Percentiles rank a stretch among this genome's conserved stretches.
Conservation (phyloP, 1,139 yeast genomes). For the Magnusiomyces sp. region DNA sequence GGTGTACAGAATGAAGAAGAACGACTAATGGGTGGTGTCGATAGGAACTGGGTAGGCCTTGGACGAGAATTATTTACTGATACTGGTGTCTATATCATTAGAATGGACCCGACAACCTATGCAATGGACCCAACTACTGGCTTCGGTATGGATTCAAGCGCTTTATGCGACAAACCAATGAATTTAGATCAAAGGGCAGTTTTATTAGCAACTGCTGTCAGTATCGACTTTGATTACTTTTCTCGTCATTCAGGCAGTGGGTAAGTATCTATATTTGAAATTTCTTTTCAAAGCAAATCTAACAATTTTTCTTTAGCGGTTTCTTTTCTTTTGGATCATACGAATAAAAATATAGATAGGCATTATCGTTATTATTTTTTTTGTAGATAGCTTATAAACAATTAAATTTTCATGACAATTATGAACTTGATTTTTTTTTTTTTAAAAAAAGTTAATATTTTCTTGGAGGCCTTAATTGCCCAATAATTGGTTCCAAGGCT, state of each 20-base stretch:
- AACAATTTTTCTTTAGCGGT: neutral
- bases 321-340: neutral
- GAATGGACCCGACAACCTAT: conserved; percentile 70
- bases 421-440: neutral
- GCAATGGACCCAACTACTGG: conserved; percentile 24
- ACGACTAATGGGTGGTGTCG: conserved; percentile 63
- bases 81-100: conserved; percentile 79
- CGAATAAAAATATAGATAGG: neutral
- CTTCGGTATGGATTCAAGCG: conserved; percentile 14
- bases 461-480: conserved; percentile 15
- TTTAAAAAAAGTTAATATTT: conserved; percentile 4
- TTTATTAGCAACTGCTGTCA: conserved; percentile 75
- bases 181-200: conserved; percentile 80
- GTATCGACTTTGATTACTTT: conserved; percentile 91
- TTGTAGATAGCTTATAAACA: no score
- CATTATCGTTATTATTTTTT: neutral
- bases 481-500: conserved; percentile 48
- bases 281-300: neutral
- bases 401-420: no score
- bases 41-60: conserved; percentile 90
- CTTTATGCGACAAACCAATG: conserved; percentile 36
- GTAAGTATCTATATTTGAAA: conserved; percentile 18
- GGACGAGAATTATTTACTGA: conserved; percentile 91
- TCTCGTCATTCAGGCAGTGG: conserved; percentile 65
- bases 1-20: conserved; percentile 58